A percentile compares a stretch with the other conserved stretches of the same genome.
Evolutionary conservation across 129 eudicot genomes (phyloP).

Genomic region (Tagetes patula): DNA sequence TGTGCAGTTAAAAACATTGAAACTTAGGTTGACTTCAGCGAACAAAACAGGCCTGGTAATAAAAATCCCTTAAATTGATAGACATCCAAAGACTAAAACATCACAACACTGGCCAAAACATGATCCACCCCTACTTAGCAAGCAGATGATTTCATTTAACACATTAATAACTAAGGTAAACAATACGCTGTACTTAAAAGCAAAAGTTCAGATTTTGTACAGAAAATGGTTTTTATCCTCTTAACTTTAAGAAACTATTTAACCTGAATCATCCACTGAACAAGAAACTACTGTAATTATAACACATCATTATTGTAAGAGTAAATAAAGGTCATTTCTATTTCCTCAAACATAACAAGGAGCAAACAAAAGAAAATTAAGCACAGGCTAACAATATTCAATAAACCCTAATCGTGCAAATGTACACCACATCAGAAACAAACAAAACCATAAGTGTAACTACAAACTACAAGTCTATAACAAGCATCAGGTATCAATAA

Average conservation of each 20-base stretch:
- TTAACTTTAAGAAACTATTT: too few relatives aligned
- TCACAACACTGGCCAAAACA: too few relatives aligned
- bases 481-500: too few relatives aligned
- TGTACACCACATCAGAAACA: too few relatives aligned
- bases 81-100: background rate
- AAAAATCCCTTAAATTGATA: background rate
- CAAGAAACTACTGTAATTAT: background rate
- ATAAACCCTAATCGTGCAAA: background rate
- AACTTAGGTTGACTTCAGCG: too few relatives aligned
- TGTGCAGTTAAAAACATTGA: too few relatives aligned
- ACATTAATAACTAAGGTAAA: background rate
- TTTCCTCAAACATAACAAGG: background rate
- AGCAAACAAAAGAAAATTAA: too few relatives aligned
- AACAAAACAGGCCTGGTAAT: too few relatives aligned
- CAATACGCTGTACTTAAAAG: background rate
- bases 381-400: background rate
- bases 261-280: background rate
- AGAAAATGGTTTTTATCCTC: background rate
- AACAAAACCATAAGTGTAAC: too few relatives aligned
- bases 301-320: background rate
- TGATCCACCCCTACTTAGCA: too few relatives aligned
- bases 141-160: background rate
- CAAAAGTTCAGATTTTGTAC: background rate
- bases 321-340: background rate
- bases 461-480: too few relatives aligned